These are phyloP conservation scores for Angomonas deanei DNA, from an alignment of 208 protist species.

Conservation along the genomic window DNA sequence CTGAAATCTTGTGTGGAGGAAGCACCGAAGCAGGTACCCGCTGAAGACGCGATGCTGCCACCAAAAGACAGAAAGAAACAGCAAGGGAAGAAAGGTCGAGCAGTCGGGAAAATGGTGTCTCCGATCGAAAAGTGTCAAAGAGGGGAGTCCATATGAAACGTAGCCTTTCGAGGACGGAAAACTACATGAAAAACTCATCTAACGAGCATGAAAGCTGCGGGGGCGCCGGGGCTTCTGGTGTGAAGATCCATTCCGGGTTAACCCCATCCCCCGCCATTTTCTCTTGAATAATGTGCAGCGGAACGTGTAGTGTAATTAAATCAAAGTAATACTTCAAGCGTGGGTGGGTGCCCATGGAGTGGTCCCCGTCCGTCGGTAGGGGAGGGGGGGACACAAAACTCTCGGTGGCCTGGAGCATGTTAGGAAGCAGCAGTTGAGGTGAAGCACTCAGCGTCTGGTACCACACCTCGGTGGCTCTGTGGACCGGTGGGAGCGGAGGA, in stretches of 20 bases:
- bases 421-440: not conserved
- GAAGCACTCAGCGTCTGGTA: not conserved
- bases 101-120: not conserved
- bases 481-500: too few relatives aligned
- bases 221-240: conserved; percentile 45
- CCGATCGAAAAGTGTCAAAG: too few relatives aligned
- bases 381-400: conserved; percentile 23
- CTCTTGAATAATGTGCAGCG: conserved; percentile 27
- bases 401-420: not conserved
- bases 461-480: not conserved
- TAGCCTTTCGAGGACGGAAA: too few relatives aligned
- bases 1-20: not conserved
- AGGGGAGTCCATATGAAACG: too few relatives aligned
- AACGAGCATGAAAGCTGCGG: conserved; percentile 14
- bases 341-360: conserved; percentile 42
- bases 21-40: too few relatives aligned
- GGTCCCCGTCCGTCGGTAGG: conserved; percentile 16
- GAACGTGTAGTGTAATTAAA: conserved; percentile 49
- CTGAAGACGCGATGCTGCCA: too few relatives aligned
- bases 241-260: conserved; percentile 52
- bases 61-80: not conserved
- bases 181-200: conserved; percentile 6
- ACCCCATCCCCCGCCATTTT: conserved; percentile 61
- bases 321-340: conserved; percentile 60
- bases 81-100: not conserved